Base-by-base conservation (phyloP, 805 yeast genomes). In the Kurtzmaniella fragi region DNA sequence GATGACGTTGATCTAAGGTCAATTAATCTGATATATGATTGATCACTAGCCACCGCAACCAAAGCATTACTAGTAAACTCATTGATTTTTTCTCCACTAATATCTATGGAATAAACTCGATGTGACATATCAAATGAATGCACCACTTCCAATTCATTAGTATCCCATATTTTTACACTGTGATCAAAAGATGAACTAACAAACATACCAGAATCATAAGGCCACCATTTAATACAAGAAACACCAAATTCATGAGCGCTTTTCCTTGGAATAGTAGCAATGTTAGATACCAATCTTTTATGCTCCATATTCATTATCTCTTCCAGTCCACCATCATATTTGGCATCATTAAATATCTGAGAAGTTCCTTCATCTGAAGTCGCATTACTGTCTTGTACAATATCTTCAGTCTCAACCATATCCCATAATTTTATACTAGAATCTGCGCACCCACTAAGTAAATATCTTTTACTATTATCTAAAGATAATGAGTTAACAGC, bases 191-290 rank as follows among this genome's bases (percentile, higher is more conserved):
- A 86, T 1, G 88, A 78, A 2, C 88, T 75, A 14, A 88, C 70
- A 62, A 88, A 89, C 80, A 90, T 71, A 1, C 96, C 96, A 27
- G 81, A 78, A 58, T 90, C 97, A 33, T 66, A 64, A 0, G 93
- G 89, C 91, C 96, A 91, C 97, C 97, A 90, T 49, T 73, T 68
- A 1, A 86, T 66, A 12, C 76, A 62, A 0, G 95, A 84, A 0
- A 90, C 70, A 0, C 96, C 95, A 55, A 71, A 87, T 14, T 63
- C 56, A 53, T 90, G 97, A 12, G 57, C 68, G 5, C 67, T 37
- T 37, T 57, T 62, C 16, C 67, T 50, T 0, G 72, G 71, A 3
- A 68, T 47, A 4, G 67, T 53, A 4, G 67, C 72, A 4, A 67
- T 27, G 13, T 45, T 44, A 4, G 43, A 14, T 27, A 64, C 43